Evolutionary conservation across 225 moss, liverwort and hornwort genomes (phyloP), one percentile per base, ranked within the genome.

Genomic region (Physcomitrellopsis africana): DNA sequence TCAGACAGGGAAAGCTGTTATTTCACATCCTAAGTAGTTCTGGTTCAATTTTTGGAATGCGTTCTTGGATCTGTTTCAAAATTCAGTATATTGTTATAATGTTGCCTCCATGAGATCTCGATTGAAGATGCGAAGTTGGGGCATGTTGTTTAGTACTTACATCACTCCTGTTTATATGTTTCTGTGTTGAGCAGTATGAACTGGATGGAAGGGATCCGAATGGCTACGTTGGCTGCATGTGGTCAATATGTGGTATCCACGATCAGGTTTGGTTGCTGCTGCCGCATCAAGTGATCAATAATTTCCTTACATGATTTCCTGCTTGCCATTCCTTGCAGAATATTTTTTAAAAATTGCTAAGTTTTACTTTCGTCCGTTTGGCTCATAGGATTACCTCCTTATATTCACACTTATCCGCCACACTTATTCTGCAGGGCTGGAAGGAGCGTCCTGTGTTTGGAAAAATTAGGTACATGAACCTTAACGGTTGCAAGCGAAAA

Each of bases 211-310:
- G 97, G 73, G 97, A 99, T 79, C 93, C 97, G 10, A 99, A 99
- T 75, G 97, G 97, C 43, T 95, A 99, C 51, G 97, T 94, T 29
- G 97, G 97, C 55, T 99, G 97, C 56, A 99, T 99, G 97, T 99
- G 97, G 97, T 93, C 97, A 47, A 99, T 99, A 51, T 99, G 97
- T 72, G 97, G 97, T 41, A 90, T 99, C 55, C 97, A 99, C 84
- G 97, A 99, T 74, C 97, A 99, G 97, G 97, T 95, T 37, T 57
- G 61, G 5, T 57, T 66, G 57, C 51, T 74, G 20, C 67, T 51
- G 43, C 29, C 41, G 3, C 19, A 56, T 52, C 24, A 63, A 51
- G 3, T 42, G 10, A n/a, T 43, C 18, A 24, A 8, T 47, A 14
- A 18, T 7, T 51, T 58, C 7, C 17, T 0, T 23, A 15, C 11